Percentiles rank a stretch among this genome's conserved stretches.
Conservation (phyloP, 2,329 filamentous ascomycete species). For the Trichophyton simii region DNA sequence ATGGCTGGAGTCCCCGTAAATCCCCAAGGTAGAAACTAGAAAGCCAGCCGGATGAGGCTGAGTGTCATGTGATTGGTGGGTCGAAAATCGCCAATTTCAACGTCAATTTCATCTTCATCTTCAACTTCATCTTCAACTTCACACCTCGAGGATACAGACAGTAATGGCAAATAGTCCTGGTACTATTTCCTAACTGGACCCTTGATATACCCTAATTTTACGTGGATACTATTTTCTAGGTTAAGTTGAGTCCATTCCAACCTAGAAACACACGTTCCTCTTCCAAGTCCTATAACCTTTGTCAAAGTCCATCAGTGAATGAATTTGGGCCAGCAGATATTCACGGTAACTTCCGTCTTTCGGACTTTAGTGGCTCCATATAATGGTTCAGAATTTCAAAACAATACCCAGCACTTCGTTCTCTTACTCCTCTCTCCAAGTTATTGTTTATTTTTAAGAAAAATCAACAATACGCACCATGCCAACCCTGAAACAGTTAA, state of each 20-base stretch:
- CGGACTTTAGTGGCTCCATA: not conserved
- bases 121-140: not conserved
- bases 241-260: not conserved
- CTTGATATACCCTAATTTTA: not conserved
- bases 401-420: not conserved
- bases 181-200: not conserved
- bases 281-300: not conserved
- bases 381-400: not conserved
- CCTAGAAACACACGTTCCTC: not conserved
- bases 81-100: not conserved
- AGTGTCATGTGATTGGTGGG: not conserved
- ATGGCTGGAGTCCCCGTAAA: not conserved
- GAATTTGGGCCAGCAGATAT: not conserved
- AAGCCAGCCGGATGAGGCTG: too few species aligned
- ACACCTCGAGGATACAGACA: not conserved
- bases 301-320: not conserved
- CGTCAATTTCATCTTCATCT: not conserved
- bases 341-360: not conserved
- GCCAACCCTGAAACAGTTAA: slow-evolving; percentile 43
- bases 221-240: not conserved
- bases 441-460: not conserved
- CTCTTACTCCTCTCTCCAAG: not conserved
- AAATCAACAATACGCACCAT: slow-evolving; percentile 23
- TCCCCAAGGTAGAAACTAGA: too few species aligned
- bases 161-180: not conserved